phyloP scores from a whole-genome alignment of 2,329 filamentous ascomycete genomes.

The Mycosphaerelloides madeirae region DNA sequence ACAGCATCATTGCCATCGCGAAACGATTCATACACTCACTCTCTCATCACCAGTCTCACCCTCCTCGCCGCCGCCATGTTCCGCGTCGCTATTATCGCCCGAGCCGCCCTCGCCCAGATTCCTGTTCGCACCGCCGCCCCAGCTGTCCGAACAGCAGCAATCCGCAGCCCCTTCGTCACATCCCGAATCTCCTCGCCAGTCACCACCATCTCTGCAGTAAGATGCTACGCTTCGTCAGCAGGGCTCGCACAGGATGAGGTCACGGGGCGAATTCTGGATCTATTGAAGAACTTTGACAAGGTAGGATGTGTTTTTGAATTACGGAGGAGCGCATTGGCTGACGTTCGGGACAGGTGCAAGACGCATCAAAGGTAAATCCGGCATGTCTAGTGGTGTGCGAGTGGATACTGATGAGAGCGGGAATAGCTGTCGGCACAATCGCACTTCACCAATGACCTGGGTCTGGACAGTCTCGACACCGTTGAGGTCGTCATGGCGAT shows the following conservation, averaged over 20 bases:
- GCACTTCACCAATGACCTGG: slow-evolving; percentile 96
- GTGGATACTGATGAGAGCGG: slow-evolving; percentile 23
- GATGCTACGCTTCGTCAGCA: slow-evolving; percentile 81
- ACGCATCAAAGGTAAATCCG: slow-evolving; percentile 51
- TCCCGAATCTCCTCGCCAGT: slow-evolving; percentile 58
- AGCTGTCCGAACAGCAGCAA: slow-evolving; percentile 41
- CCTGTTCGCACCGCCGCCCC: slow-evolving; percentile 51
- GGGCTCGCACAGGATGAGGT: slow-evolving; percentile 79
- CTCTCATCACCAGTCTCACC: slow-evolving; percentile 1
- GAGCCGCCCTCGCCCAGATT: slow-evolving; percentile 44
- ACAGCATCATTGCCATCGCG: slow-evolving; percentile 1
- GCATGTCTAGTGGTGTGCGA: neutral
- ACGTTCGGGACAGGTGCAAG: slow-evolving; percentile 52
- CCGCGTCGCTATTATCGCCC: slow-evolving; percentile 75
- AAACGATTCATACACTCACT: neutral
- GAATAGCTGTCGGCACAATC: slow-evolving; percentile 71
- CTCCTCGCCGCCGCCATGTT: slow-evolving; percentile 62
- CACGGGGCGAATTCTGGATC: slow-evolving; percentile 83
- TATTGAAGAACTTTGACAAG: slow-evolving; percentile 97
- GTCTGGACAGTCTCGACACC: slow-evolving; percentile 93
- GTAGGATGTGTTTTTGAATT: slow-evolving; percentile 45
- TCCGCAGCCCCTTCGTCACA: slow-evolving; percentile 54
- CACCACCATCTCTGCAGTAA: slow-evolving; percentile 62
- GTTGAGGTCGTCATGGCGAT: slow-evolving; percentile 99
- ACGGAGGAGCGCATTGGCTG: slow-evolving; percentile 17